phyloP scores from a whole-genome alignment of 257 asterid genomes.

The Capsicum pubescens region DNA sequence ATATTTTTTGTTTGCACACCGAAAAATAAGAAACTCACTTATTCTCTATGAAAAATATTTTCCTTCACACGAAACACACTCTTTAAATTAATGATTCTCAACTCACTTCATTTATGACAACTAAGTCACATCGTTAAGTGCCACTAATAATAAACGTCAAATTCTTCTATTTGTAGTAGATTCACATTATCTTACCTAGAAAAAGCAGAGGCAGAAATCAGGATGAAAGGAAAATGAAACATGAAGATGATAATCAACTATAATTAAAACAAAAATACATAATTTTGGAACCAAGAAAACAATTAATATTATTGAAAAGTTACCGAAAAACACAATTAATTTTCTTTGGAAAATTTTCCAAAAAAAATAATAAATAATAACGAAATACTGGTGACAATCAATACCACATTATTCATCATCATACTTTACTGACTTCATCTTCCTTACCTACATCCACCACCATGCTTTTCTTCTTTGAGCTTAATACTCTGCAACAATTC shows the following conservation, averaged over 20 bases:
- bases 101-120: background rate
- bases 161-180: background rate
- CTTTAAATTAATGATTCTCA: background rate
- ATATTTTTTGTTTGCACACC: background rate
- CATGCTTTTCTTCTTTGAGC: constrained; percentile 51
- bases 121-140: background rate
- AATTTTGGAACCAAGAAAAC: background rate
- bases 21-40: background rate
- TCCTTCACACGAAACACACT: background rate
- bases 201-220: background rate
- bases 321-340: background rate
- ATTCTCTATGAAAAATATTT: background rate
- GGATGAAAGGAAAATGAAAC: background rate
- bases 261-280: no score
- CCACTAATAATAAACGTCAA: constrained; percentile 9
- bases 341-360: background rate
- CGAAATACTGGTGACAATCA: constrained; percentile 32
- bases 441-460: constrained; percentile 70
- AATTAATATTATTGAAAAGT: background rate
- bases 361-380: constrained; percentile 43
- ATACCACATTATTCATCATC: constrained; percentile 7
- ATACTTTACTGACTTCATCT: constrained; percentile 64
- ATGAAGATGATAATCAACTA: background rate
- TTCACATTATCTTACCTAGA: background rate
- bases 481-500: constrained; percentile 72